These are phyloP conservation scores for Penicillium pancosmium DNA, from an alignment of 495 filamentous ascomycete genomes.

Conservation along the genomic window DNA sequence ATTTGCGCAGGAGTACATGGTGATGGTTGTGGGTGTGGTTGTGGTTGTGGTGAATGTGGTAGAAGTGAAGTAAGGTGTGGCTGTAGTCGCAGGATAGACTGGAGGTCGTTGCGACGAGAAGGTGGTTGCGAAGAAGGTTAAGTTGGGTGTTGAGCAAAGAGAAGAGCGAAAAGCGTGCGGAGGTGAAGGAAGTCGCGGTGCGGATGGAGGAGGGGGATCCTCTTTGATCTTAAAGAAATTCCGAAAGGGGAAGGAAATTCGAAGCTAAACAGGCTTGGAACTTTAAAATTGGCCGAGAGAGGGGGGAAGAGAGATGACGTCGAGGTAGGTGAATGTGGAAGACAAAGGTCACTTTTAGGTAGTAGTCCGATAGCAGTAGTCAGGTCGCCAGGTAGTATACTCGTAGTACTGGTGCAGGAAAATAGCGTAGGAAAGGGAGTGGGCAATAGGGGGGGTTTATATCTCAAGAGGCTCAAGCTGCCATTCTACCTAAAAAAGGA, in stretches of 20 bases:
- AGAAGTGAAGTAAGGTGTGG: neutral
- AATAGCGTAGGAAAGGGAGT: neutral
- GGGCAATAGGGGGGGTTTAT: constrained; percentile 24
- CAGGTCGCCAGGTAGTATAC: too few species aligned
- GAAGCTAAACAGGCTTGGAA: constrained; percentile 15
- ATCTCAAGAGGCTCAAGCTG: constrained; percentile 26
- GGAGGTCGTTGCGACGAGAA: too few species aligned
- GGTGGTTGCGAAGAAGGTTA: neutral
- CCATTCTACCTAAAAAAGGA: neutral
- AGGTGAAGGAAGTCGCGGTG: constrained; percentile 3
- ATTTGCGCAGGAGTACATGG: constrained; percentile 55
- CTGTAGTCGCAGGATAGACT: too few species aligned
- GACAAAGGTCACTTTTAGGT: too few species aligned
- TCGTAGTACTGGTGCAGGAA: neutral
- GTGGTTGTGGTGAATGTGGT: constrained; percentile 16
- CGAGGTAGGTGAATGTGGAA: too few species aligned
- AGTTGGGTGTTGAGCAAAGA: neutral
- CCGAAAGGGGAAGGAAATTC: constrained; percentile 16
- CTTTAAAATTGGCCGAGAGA: constrained; percentile 7
- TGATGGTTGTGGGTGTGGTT: neutral
- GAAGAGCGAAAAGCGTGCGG: neutral
- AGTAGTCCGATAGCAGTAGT: too few species aligned
- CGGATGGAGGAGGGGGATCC: neutral
- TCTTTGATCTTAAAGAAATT: constrained; percentile 15
- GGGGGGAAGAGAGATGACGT: neutral